A percentile compares a stretch with the other conserved stretches of the same genome.
phyloP scores from a whole-genome alignment of 306 rosid genomes.

The Albizia julibrissin region DNA sequence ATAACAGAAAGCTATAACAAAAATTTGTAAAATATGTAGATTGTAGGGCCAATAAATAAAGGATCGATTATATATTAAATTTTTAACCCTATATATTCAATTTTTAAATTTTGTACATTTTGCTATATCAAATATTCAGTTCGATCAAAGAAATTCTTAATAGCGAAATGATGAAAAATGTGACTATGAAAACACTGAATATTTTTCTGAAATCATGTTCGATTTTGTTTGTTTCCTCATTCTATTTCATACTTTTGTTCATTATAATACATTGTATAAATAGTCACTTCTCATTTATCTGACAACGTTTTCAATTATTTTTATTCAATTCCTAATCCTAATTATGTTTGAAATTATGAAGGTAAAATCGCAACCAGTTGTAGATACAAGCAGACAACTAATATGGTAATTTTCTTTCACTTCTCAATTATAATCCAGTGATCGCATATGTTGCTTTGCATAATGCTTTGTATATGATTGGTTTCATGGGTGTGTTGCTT shows the following conservation, averaged over 20 bases:
- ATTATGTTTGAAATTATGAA: slow-evolving; percentile 41
- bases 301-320: background rate
- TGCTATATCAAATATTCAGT: background rate
- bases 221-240: background rate
- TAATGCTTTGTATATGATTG: background rate
- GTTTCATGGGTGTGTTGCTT: slow-evolving; percentile 9
- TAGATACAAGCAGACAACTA: slow-evolving; percentile 62
- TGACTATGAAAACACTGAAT: background rate
- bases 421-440: slow-evolving; percentile 18
- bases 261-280: background rate
- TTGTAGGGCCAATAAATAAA: background rate
- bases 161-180: no score
- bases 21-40: background rate
- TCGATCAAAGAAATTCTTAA: background rate
- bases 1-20: background rate
- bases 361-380: slow-evolving; percentile 90
- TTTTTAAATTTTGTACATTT: background rate
- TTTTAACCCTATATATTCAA: background rate
- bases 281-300: slow-evolving; percentile 17
- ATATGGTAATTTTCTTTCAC: slow-evolving; percentile 52
- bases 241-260: background rate
- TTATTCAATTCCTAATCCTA: slow-evolving; percentile 9
- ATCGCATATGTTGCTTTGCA: background rate
- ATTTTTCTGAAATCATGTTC: background rate
- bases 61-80: background rate